Base-by-base conservation (phyloP, 352 stramenopile genomes). In the Phytophthora brassicae region DNA sequence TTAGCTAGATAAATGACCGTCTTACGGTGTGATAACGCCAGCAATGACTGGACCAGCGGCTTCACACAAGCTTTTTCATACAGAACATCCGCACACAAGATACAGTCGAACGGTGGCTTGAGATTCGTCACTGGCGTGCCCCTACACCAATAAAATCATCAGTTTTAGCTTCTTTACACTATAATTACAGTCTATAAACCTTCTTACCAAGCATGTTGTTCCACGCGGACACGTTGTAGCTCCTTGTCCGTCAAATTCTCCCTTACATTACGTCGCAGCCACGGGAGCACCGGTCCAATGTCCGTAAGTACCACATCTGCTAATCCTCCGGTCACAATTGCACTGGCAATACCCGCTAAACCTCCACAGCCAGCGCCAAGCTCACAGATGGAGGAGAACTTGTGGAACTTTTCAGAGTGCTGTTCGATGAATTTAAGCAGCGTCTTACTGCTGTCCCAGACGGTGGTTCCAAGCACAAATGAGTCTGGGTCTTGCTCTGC, bases 371-470 rank as follows among this genome's bases (percentile, higher is more conserved):
- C 84, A 20, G 84, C 82, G 60, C 84, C 86, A 7, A 91, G 83
- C 58, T 90, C 84, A 48, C 81, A 91, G 50, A 90, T 84, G 39
- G 73, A 86, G 44, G 73, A 79, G 56, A 78, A 88, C 54, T 59
- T 51, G 23, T 64, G 73, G 66, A 93, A 94, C 20, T 56, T 48
- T 33, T 65, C 67, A 0, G 59, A 24, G 26, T 80, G 68, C 57
- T 87, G 75, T 74, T 95, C 86, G 47, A 92, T 84, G 70, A 84
- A 94, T 71, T 92, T 94, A 52, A 91, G 71, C 62, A 95, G 67
- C 51, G 81, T 90, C 69, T 94, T 94, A 75, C 79, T 89, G 56
- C 79, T 90, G 74, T 94, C 84, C 84, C 85, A 92, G 42, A 94
- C 82, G 5, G 85, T 94, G 39, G 81, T 92, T 33, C 82, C 85